Evolutionary conservation across 2,329 filamentous ascomycete genomes (phyloP), one percentile per base, ranked within the genome.

Genomic region (Venturia carpophila): DNA sequence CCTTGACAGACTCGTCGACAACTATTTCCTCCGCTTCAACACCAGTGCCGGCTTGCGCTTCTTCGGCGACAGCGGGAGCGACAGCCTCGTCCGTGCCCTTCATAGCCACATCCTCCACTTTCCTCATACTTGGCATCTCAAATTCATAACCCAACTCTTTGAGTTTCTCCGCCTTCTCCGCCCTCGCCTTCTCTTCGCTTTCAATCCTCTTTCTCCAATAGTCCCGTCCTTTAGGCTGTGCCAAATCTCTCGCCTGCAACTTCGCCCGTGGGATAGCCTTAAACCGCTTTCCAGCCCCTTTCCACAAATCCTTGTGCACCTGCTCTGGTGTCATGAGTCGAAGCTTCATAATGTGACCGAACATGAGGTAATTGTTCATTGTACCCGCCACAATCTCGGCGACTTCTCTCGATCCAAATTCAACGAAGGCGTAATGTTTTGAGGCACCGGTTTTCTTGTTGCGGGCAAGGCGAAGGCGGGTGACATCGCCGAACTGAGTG

Each of bases 341-440:
- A 77, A 92, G 93, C 77, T 95, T 93, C 70, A 99, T 82, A 68
- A 97, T 89, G 75, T 97, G 93, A 6, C 91, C 91, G 75, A 96
- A 97, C 73, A 99, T 83, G 47, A 97, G 85, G 77, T 99, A 99
- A 78, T 92, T 95, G 81, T 97, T 86, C 94, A 99, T 99, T 27
- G 94, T 96, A 79, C 92, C 90, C 62, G 91, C 88, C 39, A 96
- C 93, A 70, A 97, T 92, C 71, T 91, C 88, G 47, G 94, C 93
- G n/a, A 92, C 90, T 66, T 91, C 87, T 42, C 82, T 79, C 7
- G 84, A 85, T 2, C 79, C 78, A 73, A 99, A 99, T 78, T 99
- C 91, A 72, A 99, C 84, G 76, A 97, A 99, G 41, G 91, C 94
- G 73, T 89, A 96, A 80, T 97, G 94, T 80, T 94, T 96, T 75